Conservation (phyloP, 208 protist genomes). For the Novymonas esmeraldas region DNA sequence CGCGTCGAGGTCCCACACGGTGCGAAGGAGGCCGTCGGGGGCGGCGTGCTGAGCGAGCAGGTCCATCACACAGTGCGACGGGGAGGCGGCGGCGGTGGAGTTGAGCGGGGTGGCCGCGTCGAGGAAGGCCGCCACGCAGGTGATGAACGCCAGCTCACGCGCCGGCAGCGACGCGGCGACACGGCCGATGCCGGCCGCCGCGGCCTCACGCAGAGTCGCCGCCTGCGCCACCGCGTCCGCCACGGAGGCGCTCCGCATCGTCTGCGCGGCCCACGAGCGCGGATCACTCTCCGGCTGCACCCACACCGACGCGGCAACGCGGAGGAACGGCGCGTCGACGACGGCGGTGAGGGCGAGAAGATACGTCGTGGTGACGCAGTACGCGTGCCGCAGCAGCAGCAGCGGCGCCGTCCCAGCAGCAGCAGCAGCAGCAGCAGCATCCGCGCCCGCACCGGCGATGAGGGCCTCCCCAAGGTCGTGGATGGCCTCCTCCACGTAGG, state of each 20-base stretch:
- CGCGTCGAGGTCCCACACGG: conserved; percentile 13
- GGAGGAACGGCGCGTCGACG: conserved; percentile 25
- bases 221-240: not conserved
- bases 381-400: conserved; percentile 10
- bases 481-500: conserved; percentile 8
- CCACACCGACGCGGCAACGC: conserved; percentile 19
- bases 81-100: conserved; percentile 6
- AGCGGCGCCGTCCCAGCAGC: not conserved
- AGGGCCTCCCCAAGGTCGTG: not conserved
- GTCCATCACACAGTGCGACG: conserved; percentile 20
- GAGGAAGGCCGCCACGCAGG: conserved; percentile 19
- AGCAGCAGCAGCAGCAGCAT: not conserved
- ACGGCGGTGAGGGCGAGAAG: conserved; percentile 18
- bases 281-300: conserved; percentile 10
- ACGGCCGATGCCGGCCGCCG: not conserved
- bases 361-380: conserved; percentile 27
- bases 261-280: conserved; percentile 29
- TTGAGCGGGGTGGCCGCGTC: conserved; percentile 19
- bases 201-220: conserved; percentile 8
- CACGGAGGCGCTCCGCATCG: conserved; percentile 15
- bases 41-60: conserved; percentile 6
- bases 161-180: not conserved
- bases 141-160: conserved; percentile 8
- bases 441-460: not conserved
- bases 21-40: not conserved